phyloP scores from a whole-genome alignment of 495 filamentous ascomycete genomes.

The Penicillium cosmopolitanum region DNA sequence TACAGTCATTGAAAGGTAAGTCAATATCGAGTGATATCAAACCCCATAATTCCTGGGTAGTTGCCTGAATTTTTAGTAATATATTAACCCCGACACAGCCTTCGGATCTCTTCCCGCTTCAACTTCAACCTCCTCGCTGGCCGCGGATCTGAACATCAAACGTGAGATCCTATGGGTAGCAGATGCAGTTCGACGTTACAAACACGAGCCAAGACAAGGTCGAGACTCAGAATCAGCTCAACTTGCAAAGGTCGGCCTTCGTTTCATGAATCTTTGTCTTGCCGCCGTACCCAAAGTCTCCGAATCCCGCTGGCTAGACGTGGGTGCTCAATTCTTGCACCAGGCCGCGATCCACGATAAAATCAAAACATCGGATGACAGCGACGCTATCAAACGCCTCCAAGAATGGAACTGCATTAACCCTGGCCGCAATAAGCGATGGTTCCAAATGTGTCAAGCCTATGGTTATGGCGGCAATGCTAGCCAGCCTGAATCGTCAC shows the following conservation, averaged over 20 bases:
- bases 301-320: constrained; percentile 42
- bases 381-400: not conserved
- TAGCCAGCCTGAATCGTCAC: no score
- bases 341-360: constrained; percentile 43
- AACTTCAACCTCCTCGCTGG: not conserved
- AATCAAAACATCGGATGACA: not conserved
- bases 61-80: no score
- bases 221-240: constrained; percentile 13
- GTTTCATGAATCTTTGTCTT: constrained; percentile 54
- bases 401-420: constrained; percentile 13
- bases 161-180: not conserved
- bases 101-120: not conserved
- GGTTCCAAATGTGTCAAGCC: no score
- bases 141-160: not conserved
- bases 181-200: not conserved
- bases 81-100: no score
- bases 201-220: not conserved
- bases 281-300: constrained; percentile 30
- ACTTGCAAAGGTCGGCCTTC: constrained; percentile 45
- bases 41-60: not conserved
- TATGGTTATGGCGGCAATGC: no score
- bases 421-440: no score
- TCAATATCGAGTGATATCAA: not conserved
- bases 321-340: constrained; percentile 52
- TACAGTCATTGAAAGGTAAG: constrained; percentile 30